Evolutionary conservation across 2,329 filamentous ascomycete species (phyloP).

Genomic region (Lecanicillium sp.): DNA sequence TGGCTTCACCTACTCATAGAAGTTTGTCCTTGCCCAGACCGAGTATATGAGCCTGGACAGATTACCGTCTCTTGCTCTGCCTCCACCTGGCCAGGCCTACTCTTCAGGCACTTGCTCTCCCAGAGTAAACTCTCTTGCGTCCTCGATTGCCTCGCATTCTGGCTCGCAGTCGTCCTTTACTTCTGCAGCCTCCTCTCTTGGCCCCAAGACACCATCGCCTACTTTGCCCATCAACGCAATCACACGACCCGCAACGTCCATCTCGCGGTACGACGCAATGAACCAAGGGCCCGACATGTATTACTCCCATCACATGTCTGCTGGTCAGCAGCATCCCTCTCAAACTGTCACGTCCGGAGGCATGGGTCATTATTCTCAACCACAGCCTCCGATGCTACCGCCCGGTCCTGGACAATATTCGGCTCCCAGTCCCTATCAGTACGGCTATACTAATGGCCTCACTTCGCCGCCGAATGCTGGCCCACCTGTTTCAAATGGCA

Average conservation of each 20-base stretch:
- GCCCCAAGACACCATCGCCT: conserved; percentile 71
- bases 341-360: conserved; percentile 68
- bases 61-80: conserved; percentile 62
- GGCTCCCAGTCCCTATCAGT: conserved; percentile 55
- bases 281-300: conserved; percentile 84
- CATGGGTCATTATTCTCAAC: conserved; percentile 70
- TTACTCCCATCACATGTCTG: conserved; percentile 71
- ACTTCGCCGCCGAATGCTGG: conserved; percentile 67
- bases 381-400: conserved; percentile 68
- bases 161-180: conserved; percentile 48
- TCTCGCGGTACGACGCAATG: conserved; percentile 49
- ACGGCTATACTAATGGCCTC: conserved; percentile 68
- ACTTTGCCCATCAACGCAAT: conserved; percentile 46
- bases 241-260: conserved; percentile 21
- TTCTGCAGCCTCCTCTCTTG: conserved; percentile 48
- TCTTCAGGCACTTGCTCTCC: conserved; percentile 67
- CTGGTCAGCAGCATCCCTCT: conserved; percentile 64
- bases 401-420: conserved; percentile 63
- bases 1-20: conserved; percentile 21
- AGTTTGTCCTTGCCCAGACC: too few relatives aligned
- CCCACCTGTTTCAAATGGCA: conserved; percentile 60
- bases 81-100: conserved; percentile 60
- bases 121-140: conserved; percentile 67
- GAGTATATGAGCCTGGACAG: conserved; percentile 58
- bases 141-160: conserved; percentile 40